Conservation (phyloP, 2,329 filamentous ascomycete species). For the Aulographum hederae region DNA sequence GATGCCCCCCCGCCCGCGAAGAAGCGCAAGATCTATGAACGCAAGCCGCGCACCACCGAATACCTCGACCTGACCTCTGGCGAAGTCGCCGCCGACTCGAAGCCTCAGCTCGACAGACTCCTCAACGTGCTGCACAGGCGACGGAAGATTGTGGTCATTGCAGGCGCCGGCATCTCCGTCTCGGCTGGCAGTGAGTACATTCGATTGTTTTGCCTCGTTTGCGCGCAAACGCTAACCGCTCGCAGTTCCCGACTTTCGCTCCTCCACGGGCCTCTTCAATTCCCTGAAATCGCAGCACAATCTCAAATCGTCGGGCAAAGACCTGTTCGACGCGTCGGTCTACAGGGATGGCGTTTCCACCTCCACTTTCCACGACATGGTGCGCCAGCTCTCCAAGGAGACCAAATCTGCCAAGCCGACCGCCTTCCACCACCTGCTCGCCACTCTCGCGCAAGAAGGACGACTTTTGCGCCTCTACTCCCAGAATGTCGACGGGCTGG, state of each 20-base stretch:
- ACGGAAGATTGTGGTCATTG: constrained; percentile 92
- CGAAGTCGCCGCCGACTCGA: constrained; percentile 36
- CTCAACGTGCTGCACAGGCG: constrained; percentile 64
- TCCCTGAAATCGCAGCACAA: constrained; percentile 75
- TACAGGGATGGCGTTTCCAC: constrained; percentile 86
- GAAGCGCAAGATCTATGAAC: constrained; percentile 41
- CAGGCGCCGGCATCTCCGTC: constrained; percentile 91
- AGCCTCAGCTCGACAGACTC: constrained; percentile 48
- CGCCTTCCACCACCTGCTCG: constrained; percentile 81
- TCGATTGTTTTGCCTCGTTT: constrained; percentile 6
- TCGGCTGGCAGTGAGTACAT: constrained; percentile 64
- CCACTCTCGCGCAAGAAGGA: constrained; percentile 72
- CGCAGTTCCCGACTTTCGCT: constrained; percentile 85
- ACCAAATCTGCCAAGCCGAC: constrained; percentile 66
- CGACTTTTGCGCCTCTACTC: constrained; percentile 82
- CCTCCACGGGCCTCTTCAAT: constrained; percentile 73
- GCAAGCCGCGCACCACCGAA: constrained; percentile 59
- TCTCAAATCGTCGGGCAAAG: constrained; percentile 81
- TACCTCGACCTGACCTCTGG: constrained; percentile 51
- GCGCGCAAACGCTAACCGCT: not conserved
- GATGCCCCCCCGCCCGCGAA: constrained; percentile 52
- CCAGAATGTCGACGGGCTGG: constrained; percentile 93
- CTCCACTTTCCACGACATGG: constrained; percentile 88
- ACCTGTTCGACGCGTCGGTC: constrained; percentile 92
- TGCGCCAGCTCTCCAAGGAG: constrained; percentile 67